Evolutionary conservation across 1,284 basidiomycete genomes (phyloP), one percentile per base, ranked within the genome.

Genomic region (Stygiomarasmius scandens): DNA sequence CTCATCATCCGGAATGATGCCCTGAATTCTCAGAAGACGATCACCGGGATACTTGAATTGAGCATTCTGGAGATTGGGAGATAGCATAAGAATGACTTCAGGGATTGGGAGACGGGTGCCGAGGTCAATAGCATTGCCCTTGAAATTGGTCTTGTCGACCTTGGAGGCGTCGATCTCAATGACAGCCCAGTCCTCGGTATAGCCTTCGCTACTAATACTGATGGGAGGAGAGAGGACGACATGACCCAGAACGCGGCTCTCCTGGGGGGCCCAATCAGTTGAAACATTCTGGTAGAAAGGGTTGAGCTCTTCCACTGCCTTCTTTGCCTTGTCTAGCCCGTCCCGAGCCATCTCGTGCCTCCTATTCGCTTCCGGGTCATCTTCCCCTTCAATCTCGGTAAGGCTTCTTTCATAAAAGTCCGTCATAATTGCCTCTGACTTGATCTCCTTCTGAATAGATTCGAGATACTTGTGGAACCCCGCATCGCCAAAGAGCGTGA

Each of bases 401-500:
- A 78, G 54, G 58, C 69, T 6, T 19, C 38, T n/a, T 19, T 41
- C n/a, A 4, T 41, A 16, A 19, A 9, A n/a, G 8, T 41, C 16
- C 8, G 16, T n/a, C 14, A 16, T 19, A 19, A 41, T 9, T 19
- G 38, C 16, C 38, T 41, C 4, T 6, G 8, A 6, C 16, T 41
- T n/a, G 16, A 41, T 41, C 11, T 41, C 38, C 4, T 8, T 19
- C n/a, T 41, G 38, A 16, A 41, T 41, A 41, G 38, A 41, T 16
- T 41, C 14, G 16, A 41, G n/a, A n/a, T 41, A 48, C 19, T 12
- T 25, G 8, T 63, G 38, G 56, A 63, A 71, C 3, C 60, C 58
- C 52, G 22, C 52, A 56, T 23, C 60, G 54, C 71, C 68, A 38
- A 70, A 56, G 14, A 69, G 54, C 49, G 68, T 43, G 63, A 74